Evolutionary conservation across 306 rosid genomes (phyloP).

Genomic region (Rubus idaeus): DNA sequence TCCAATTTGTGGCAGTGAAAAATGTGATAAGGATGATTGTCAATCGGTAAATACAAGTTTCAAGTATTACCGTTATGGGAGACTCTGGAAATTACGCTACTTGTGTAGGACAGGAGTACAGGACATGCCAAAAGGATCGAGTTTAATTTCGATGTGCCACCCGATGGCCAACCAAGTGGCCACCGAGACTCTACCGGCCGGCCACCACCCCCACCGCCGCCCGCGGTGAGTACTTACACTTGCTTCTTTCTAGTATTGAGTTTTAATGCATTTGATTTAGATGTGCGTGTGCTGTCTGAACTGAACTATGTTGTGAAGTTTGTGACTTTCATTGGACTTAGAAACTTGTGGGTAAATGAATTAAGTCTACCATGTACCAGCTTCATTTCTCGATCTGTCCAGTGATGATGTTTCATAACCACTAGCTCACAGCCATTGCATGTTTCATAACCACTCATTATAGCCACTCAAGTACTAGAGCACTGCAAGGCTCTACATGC

Average conservation of each 20-base stretch:
- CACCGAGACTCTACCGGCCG: no score
- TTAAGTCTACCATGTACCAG: background rate
- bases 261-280: background rate
- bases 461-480: background rate
- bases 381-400: background rate
- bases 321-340: no score
- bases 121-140: background rate
- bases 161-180: background rate
- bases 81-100: background rate
- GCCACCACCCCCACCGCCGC: background rate
- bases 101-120: no score
- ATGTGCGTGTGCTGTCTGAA: background rate
- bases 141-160: background rate
- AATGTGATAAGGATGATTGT: background rate
- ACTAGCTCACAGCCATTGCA: no score
- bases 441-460: no score
- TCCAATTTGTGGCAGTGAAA: background rate
- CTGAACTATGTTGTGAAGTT: background rate
- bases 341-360: background rate
- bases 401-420: background rate
- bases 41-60: background rate
- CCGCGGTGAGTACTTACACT: background rate
- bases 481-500: background rate
- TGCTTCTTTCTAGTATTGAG: background rate
- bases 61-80: background rate